These are phyloP conservation scores for Stramenopiles sp. DNA, from an alignment of 352 stramenopile species.

Conservation along the genomic window DNA sequence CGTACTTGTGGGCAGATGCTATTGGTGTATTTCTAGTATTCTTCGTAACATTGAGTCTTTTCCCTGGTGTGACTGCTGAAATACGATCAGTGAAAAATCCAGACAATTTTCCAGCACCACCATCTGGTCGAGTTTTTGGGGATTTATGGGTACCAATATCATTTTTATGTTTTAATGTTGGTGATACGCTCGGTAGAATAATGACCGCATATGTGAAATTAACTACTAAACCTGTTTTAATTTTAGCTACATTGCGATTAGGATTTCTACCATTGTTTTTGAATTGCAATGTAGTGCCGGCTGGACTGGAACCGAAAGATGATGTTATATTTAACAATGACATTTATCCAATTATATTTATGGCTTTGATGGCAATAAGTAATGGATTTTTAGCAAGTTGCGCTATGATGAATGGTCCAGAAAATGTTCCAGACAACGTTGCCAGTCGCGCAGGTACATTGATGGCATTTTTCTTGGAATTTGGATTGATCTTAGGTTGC, in stretches of 20 bases:
- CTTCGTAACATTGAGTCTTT: neutral
- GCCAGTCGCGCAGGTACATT: neutral
- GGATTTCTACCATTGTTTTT: conserved; percentile 3
- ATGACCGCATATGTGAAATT: neutral
- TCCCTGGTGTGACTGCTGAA: conserved; percentile 6
- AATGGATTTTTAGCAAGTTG: conserved; percentile 5
- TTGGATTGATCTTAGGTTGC: conserved; percentile 3
- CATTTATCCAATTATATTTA: neutral
- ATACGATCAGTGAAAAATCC: conserved; percentile 4
- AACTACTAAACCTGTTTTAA: neutral
- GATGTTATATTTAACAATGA: neutral
- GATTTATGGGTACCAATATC: conserved; percentile 1
- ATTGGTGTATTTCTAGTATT: conserved; percentile 3
- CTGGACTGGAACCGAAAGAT: neutral
- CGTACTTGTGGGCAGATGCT: neutral
- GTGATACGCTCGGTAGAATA: neutral
- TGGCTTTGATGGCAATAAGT: neutral
- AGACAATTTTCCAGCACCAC: neutral
- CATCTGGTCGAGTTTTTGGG: neutral
- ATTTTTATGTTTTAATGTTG: conserved; percentile 5
- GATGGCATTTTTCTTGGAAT: conserved; percentile 5
- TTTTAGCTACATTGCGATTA: neutral
- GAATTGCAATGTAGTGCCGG: neutral
- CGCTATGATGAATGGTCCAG: conserved; percentile 5
- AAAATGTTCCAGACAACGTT: neutral